Conservation (phyloP, 2,329 filamentous ascomycete genomes). For the Lasiodiplodia citricola region DNA sequence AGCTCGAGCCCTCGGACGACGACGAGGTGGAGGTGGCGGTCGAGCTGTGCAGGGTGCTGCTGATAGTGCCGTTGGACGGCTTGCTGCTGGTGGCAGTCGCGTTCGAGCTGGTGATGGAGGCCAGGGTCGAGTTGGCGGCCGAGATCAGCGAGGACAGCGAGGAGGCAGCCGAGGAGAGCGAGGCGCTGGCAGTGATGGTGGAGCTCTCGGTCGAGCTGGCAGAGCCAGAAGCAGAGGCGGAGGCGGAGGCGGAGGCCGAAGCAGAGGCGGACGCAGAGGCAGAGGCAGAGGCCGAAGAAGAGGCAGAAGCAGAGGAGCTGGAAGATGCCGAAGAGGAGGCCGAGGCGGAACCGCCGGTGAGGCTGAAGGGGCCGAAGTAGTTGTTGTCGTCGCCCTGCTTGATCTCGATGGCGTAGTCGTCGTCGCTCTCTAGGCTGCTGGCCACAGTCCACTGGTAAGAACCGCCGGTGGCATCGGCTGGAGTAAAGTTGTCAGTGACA, state of each 20-base stretch:
- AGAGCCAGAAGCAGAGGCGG: conserved; percentile 32
- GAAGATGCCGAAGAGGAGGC: conserved; percentile 42
- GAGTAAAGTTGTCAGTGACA: conserved; percentile 28
- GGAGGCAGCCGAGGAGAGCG: conserved; percentile 35
- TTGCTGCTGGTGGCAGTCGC: conserved; percentile 28
- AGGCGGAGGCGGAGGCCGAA: conserved; percentile 48
- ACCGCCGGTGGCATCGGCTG: conserved; percentile 52
- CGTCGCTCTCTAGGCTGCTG: conserved; percentile 47
- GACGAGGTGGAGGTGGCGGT: conserved; percentile 31
- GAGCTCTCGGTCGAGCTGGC: conserved; percentile 34
- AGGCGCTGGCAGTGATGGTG: conserved; percentile 38
- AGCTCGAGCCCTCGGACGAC: conserved; percentile 33
- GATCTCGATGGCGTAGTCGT: conserved; percentile 66
- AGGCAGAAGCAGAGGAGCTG: conserved; percentile 49
- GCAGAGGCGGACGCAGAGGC: conserved; percentile 50
- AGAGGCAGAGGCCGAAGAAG: conserved; percentile 35
- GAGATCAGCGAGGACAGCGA: conserved; percentile 38
- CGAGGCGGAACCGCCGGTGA: conserved; percentile 60
- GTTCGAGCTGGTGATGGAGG: conserved; percentile 29
- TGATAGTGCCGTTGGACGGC: conserved; percentile 24
- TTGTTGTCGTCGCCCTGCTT: conserved; percentile 58
- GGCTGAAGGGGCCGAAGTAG: conserved; percentile 60
- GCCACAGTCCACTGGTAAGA: conserved; percentile 59
- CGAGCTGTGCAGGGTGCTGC: conserved; percentile 36
- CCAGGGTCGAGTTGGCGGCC: conserved; percentile 31